Percentiles rank a stretch among this genome's conserved stretches.
These are phyloP conservation scores for Pelargonium fulgidum DNA, from an alignment of 441 rosid genomes.

Conservation along the genomic window DNA sequence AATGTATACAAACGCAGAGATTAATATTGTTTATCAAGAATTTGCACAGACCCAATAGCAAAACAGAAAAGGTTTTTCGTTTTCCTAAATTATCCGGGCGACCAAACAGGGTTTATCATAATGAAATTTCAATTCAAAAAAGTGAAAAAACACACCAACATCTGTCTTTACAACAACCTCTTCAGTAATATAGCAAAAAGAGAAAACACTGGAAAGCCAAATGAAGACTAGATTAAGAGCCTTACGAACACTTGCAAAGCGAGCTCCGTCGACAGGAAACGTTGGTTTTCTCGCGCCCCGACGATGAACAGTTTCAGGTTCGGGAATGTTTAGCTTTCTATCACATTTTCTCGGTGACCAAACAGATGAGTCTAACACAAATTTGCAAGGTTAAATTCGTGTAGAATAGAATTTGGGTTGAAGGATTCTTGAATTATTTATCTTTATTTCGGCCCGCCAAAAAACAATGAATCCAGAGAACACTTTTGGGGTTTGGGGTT, in stretches of 20 bases:
- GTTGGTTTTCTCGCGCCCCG: background rate
- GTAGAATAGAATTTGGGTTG: background rate
- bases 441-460: conserved; percentile 2
- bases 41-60: background rate
- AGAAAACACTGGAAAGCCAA: background rate
- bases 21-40: background rate
- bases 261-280: background rate
- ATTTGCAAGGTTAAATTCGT: background rate
- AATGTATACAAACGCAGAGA: background rate
- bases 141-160: background rate
- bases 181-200: background rate
- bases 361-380: background rate
- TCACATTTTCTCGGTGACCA: conserved; percentile 1
- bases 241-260: background rate
- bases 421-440: no score
- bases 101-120: conserved; percentile 1
- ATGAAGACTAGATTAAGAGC: background rate
- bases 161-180: background rate
- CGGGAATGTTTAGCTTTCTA: background rate
- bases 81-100: background rate
- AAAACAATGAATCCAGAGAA: background rate
- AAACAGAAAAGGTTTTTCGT: background rate
- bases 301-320: no score
- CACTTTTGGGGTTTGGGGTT: background rate
- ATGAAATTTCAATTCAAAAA: background rate